Percentiles rank a stretch among this genome's conserved stretches.
These are phyloP conservation scores for Phytopythium vexans DNA, from an alignment of 352 stramenopile species.

Conservation along the genomic window DNA sequence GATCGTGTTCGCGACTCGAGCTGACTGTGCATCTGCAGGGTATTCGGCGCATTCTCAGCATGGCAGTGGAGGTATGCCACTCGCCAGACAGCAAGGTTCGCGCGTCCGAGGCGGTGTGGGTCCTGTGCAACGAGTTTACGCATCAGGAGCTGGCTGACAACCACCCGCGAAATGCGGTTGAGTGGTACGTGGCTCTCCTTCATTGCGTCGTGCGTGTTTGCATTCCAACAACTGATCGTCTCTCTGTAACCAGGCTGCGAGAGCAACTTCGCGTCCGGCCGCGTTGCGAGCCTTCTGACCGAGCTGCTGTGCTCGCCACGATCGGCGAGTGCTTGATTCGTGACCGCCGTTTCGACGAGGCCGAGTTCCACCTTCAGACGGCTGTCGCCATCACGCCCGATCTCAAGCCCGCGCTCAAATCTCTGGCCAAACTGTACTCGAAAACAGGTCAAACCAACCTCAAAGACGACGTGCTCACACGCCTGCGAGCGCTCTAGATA, in stretches of 20 bases:
- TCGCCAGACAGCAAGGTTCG: neutral
- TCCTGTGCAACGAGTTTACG: constrained; percentile 2
- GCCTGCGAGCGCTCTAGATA: constrained; percentile 2
- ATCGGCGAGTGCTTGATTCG: constrained; percentile 19
- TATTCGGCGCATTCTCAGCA: constrained; percentile 6
- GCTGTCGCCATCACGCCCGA: constrained; percentile 11
- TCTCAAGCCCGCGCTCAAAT: constrained; percentile 13
- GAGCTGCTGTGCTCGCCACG: constrained; percentile 8
- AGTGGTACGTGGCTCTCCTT: constrained; percentile 8
- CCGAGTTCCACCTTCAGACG: constrained; percentile 22
- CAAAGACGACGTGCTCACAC: neutral
- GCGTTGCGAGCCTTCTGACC: constrained; percentile 4
- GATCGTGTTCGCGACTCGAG: too few relatives aligned
- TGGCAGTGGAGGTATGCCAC: neutral
- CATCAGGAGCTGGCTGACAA: constrained; percentile 1
- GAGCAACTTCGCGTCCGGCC: constrained; percentile 14
- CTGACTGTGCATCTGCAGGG: too few relatives aligned
- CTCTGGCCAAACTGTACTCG: constrained; percentile 21
- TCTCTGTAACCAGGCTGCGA: constrained; percentile 11
- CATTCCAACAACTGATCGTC: too few relatives aligned
- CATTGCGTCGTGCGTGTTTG: too few relatives aligned
- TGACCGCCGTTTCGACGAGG: constrained; percentile 13
- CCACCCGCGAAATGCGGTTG: neutral
- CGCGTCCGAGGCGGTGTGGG: constrained; percentile 3
- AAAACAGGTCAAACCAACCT: constrained; percentile 6